A percentile compares a stretch with the other conserved stretches of the same genome.
These are phyloP conservation scores for Collybiopsis confluens DNA, from an alignment of 768 basidiomycete species.

Conservation along the genomic window DNA sequence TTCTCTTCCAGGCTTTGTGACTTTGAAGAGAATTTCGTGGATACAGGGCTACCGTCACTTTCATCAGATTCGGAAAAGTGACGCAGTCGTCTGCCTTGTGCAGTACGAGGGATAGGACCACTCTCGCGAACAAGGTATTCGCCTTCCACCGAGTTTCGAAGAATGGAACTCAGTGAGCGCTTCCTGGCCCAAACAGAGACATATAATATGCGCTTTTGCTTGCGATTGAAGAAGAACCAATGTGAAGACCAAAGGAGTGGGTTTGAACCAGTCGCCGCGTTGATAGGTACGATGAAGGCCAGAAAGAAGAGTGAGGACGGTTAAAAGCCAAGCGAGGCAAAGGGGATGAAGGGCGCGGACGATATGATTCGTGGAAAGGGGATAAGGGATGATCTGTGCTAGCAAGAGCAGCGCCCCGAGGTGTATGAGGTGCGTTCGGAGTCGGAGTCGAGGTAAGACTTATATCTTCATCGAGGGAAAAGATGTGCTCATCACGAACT, in stretches of 20 bases:
- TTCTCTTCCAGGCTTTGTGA: not conserved
- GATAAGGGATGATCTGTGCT: slow-evolving; percentile 28
- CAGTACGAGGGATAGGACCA: not conserved
- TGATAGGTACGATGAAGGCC: not conserved
- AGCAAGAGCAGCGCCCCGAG: slow-evolving; percentile 31
- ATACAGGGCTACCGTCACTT: not conserved
- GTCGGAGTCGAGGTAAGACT: slow-evolving; percentile 18
- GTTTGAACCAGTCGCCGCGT: slow-evolving; percentile 41
- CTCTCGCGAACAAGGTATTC: slow-evolving; percentile 33
- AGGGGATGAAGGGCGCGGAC: not conserved
- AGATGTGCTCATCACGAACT: slow-evolving; percentile 61
- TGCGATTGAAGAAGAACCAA: slow-evolving; percentile 95
- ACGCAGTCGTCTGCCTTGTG: not conserved
- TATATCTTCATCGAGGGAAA: slow-evolving; percentile 70
- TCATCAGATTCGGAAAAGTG: not conserved
- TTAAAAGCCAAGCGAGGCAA: not conserved
- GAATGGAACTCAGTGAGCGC: not conserved
- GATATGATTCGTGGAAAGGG: slow-evolving; percentile 23
- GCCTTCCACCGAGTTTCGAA: slow-evolving; percentile 46
- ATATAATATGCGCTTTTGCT: slow-evolving; percentile 88
- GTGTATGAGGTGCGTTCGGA: slow-evolving; percentile 20
- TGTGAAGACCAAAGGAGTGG: slow-evolving; percentile 93
- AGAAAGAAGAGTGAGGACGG: not conserved
- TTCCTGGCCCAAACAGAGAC: slow-evolving; percentile 83
- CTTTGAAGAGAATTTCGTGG: not conserved